These are phyloP conservation scores for Lactarius evosmus DNA, from an alignment of 768 basidiomycete species.

Conservation along the genomic window DNA sequence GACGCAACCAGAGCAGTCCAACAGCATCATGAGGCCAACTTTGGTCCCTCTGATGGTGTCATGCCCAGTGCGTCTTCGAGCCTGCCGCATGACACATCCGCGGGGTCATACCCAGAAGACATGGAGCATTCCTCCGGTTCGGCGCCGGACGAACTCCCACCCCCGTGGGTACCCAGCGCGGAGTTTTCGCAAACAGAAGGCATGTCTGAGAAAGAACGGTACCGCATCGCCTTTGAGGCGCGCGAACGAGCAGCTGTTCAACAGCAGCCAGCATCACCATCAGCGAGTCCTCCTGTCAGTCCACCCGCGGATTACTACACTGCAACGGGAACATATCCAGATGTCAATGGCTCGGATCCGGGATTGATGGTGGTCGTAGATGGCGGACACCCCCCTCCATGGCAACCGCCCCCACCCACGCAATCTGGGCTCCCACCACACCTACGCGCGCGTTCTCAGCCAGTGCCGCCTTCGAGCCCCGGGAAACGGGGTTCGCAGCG, in stretches of 20 bases:
- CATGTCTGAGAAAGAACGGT: constrained; percentile 62
- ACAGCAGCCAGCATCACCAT: constrained; percentile 28
- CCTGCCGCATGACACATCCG: neutral
- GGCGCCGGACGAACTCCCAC: constrained; percentile 23
- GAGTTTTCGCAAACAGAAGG: constrained; percentile 22
- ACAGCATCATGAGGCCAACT: constrained; percentile 21
- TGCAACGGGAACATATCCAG: constrained; percentile 6
- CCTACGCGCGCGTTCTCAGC: constrained; percentile 34
- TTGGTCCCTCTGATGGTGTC: constrained; percentile 29
- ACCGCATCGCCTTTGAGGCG: constrained; percentile 61
- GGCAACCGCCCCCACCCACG: constrained; percentile 29
- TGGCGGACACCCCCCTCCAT: constrained; percentile 32
- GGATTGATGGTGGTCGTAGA: constrained; percentile 33
- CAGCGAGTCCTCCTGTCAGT: neutral
- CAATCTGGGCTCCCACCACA: constrained; percentile 29
- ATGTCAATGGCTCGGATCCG: constrained; percentile 40
- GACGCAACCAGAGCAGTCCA: constrained; percentile 34
- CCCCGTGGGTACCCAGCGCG: constrained; percentile 28
- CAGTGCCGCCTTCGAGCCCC: constrained; percentile 33
- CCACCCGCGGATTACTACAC: constrained; percentile 21
- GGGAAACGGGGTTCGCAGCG: constrained; percentile 37
- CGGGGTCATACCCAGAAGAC: neutral
- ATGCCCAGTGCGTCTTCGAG: constrained; percentile 25
- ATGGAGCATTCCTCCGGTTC: neutral
- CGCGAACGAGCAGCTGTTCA: constrained; percentile 55